Percentiles rank a stretch among this genome's conserved stretches.
These are phyloP conservation scores for Suillus fuscotomentosus DNA, from an alignment of 768 basidiomycete species.

Conservation along the genomic window DNA sequence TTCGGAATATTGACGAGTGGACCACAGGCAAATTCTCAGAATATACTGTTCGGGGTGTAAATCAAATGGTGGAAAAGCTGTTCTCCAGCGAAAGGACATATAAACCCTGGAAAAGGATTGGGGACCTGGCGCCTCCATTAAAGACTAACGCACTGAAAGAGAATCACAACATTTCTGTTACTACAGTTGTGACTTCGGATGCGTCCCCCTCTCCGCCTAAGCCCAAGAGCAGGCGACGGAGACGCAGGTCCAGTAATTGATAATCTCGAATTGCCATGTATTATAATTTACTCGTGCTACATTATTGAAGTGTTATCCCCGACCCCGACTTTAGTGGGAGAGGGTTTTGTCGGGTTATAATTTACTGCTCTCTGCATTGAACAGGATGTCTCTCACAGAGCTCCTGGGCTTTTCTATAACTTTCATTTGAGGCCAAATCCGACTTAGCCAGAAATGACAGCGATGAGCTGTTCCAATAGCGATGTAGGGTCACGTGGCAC, in stretches of 20 bases:
- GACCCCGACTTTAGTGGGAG: no score
- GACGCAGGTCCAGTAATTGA: constrained; percentile 28
- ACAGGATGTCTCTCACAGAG: no score
- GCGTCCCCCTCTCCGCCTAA: constrained; percentile 24
- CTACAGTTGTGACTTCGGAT: constrained; percentile 24
- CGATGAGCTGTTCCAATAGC: no score
- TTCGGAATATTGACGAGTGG: constrained; percentile 55
- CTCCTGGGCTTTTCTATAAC: no score
- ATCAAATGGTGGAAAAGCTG: constrained; percentile 35
- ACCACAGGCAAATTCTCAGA: constrained; percentile 43
- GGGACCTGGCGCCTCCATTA: constrained; percentile 25
- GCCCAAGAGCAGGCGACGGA: constrained; percentile 27
- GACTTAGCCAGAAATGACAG: no score
- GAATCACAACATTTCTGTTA: constrained; percentile 29
- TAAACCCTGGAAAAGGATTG: constrained; percentile 49
- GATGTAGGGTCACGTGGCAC: no score
- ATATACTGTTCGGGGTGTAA: constrained; percentile 39
- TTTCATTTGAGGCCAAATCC: no score
- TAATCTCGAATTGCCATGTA: neutral
- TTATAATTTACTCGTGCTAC: no score
- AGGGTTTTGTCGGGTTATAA: no score
- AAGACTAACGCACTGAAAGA: constrained; percentile 32
- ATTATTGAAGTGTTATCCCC: no score
- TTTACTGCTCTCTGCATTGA: no score
- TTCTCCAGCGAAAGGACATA: constrained; percentile 32